A percentile compares a stretch with the other conserved stretches of the same genome.
phyloP scores from a whole-genome alignment of 495 filamentous ascomycete genomes.

The Friedmanniomyces simplex region DNA sequence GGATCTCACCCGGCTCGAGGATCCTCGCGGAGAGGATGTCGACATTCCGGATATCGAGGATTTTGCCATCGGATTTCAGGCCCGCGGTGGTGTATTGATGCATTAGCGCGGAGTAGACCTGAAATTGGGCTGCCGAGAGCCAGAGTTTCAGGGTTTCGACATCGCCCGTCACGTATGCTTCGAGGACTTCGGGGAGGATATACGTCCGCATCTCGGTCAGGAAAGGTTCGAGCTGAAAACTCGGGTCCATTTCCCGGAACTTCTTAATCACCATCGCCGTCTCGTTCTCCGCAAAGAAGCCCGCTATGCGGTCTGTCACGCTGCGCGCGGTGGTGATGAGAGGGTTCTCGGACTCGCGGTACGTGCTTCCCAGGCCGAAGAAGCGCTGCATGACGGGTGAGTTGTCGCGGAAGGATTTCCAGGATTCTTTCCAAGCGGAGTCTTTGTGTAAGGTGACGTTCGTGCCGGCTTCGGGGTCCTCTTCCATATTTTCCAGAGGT shows the following conservation, averaged over 20 bases:
- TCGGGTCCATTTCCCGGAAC: slow-evolving; percentile 92
- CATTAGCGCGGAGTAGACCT: slow-evolving; percentile 84
- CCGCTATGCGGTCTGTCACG: slow-evolving; percentile 83
- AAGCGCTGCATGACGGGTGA: slow-evolving; percentile 80
- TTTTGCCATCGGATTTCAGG: slow-evolving; percentile 84
- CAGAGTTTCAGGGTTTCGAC: slow-evolving; percentile 81
- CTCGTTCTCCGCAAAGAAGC: slow-evolving; percentile 98
- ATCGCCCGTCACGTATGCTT: slow-evolving; percentile 96
- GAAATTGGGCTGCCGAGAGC: slow-evolving; percentile 90
- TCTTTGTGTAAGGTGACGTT: slow-evolving; percentile 95
- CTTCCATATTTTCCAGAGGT: slow-evolving; percentile 50
- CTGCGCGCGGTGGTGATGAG: slow-evolving; percentile 84
- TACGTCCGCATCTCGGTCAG: slow-evolving; percentile 92
- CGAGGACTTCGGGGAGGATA: slow-evolving; percentile 91
- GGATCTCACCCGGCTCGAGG: slow-evolving; percentile 92
- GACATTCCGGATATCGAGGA: slow-evolving; percentile 87
- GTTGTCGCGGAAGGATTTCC: slow-evolving; percentile 82
- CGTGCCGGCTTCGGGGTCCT: slow-evolving; percentile 83
- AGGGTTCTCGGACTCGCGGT: slow-evolving; percentile 94
- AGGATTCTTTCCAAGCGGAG: slow-evolving; percentile 88
- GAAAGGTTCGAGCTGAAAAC: slow-evolving; percentile 90
- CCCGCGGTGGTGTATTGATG: slow-evolving; percentile 91
- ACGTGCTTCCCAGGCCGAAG: slow-evolving; percentile 70
- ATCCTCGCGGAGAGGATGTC: slow-evolving; percentile 82
- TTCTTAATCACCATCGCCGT: slow-evolving; percentile 95